Percentiles rank a stretch among this genome's conserved stretches.
phyloP scores from a whole-genome alignment of 73 alveolate species.

The Paramecium tetraurelia region DNA sequence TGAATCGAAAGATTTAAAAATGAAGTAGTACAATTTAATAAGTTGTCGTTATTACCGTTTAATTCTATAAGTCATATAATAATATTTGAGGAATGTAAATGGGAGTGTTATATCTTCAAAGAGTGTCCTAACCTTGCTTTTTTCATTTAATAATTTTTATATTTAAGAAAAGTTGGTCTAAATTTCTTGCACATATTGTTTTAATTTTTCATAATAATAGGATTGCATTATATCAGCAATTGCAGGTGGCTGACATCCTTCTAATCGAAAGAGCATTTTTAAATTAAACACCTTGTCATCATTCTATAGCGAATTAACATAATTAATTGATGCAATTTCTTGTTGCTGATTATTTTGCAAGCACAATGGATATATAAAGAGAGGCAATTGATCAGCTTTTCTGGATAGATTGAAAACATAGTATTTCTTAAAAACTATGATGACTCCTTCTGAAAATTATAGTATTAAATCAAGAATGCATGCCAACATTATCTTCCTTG shows the following conservation, averaged over 20 bases:
- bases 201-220: neutral
- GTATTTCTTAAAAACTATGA: neutral
- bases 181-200: neutral
- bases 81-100: neutral
- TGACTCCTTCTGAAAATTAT: neutral
- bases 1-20: neutral
- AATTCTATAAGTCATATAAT: neutral
- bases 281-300: neutral
- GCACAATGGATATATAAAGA: conserved; percentile 6
- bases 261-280: neutral
- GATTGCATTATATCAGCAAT: neutral
- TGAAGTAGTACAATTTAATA: neutral
- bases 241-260: neutral
- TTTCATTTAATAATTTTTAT: neutral
- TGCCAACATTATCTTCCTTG: neutral
- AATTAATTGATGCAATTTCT: neutral
- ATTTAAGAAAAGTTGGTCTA: neutral
- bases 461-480: neutral
- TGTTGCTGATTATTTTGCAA: neutral
- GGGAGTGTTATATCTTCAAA: conserved; percentile 14
- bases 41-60: neutral
- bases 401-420: neutral
- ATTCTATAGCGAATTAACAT: neutral
- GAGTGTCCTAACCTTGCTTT: neutral
- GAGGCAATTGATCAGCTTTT: neutral